Evolutionary conservation across 1,284 basidiomycete species (phyloP).

Genomic region (Coniophora puteana): DNA sequence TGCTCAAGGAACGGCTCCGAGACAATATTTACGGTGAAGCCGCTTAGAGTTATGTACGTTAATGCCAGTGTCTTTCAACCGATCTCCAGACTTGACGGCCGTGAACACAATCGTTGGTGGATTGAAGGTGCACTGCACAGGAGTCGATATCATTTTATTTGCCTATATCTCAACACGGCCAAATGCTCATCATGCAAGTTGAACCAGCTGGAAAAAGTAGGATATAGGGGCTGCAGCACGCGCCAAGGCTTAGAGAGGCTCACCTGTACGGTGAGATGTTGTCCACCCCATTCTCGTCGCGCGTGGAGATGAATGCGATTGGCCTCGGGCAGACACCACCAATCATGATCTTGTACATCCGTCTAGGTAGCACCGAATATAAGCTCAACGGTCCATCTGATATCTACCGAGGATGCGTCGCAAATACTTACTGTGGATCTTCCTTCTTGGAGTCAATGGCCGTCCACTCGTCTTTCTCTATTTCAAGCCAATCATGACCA

Average conservation of each 20-base stretch:
- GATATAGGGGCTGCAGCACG: too few species aligned
- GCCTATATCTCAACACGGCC: background rate
- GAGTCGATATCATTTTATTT: too few species aligned
- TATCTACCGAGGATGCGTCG: background rate
- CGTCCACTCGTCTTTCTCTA: constrained; percentile 52
- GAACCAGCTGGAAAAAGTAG: too few species aligned
- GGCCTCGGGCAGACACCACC: constrained; percentile 65
- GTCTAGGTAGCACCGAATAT: constrained; percentile 22
- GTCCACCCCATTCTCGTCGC: constrained; percentile 45
- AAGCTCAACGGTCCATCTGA: too few species aligned
- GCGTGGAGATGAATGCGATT: constrained; percentile 64
- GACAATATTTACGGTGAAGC: constrained; percentile 69
- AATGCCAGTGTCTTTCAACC: constrained; percentile 51
- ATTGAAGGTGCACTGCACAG: constrained; percentile 37
- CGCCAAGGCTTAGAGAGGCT: too few species aligned
- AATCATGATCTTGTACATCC: constrained; percentile 48
- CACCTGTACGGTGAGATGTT: constrained; percentile 66
- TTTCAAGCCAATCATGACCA: constrained; percentile 48
- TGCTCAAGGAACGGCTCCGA: constrained; percentile 67
- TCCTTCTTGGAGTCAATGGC: constrained; percentile 48
- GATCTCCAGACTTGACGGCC: too few species aligned
- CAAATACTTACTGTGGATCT: constrained; percentile 37
- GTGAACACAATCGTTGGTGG: constrained; percentile 61
- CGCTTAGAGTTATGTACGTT: constrained; percentile 55
- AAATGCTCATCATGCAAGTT: constrained; percentile 34